Evolutionary conservation across 495 filamentous ascomycete genomes (phyloP), one percentile per base, ranked within the genome.

Genomic region (Penicillium maclennaniae): DNA sequence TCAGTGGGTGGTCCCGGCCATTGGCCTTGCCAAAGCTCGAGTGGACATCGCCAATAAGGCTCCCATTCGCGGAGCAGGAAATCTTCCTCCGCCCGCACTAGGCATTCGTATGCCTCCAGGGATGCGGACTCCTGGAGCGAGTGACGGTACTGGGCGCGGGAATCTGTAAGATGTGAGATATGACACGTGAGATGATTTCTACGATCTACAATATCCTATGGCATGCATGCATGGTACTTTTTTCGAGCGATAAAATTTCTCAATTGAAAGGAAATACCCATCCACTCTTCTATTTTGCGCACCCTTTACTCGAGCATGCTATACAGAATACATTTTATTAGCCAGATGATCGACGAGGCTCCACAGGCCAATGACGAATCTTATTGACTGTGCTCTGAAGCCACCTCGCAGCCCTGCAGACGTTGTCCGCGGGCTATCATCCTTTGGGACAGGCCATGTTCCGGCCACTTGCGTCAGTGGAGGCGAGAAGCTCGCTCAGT

Each of bases 1-100:
- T 36, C 81, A 87, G 28, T 96, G 95, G 91, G 77, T 96, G 9
- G 84, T 90, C 17, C 95, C 95, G n/a, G 91, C 87, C 8, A 91
- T 97, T 60, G 90, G 84, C 53, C 72, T 97, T 50, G 84, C 88
- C 34, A 87, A 83, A 68, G 85, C 87, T 45, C 83, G 86, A 56
- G 83, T 96, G 15, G 95, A 97, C 69, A 85, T 77, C 15, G 60
- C 63, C 20, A 62, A 67, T 14, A 62, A 60, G 43, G 54, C 61
- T 41, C 16, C 55, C 8, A 48, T 42, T 25, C 59, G 49, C 21
- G 63, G 59, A 6, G 49, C 58, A 17, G 61, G 55, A 14, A 65
- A 58, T 23, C 58, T 55, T 25, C 10, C 31, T 14, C 54, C 63
- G 19, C 58, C 63, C 5, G 60, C 59, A 12, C 43, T 69, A 54